Evolutionary conservation across 1,284 basidiomycete genomes (phyloP).

Genomic region (Prillingera fragicola): DNA sequence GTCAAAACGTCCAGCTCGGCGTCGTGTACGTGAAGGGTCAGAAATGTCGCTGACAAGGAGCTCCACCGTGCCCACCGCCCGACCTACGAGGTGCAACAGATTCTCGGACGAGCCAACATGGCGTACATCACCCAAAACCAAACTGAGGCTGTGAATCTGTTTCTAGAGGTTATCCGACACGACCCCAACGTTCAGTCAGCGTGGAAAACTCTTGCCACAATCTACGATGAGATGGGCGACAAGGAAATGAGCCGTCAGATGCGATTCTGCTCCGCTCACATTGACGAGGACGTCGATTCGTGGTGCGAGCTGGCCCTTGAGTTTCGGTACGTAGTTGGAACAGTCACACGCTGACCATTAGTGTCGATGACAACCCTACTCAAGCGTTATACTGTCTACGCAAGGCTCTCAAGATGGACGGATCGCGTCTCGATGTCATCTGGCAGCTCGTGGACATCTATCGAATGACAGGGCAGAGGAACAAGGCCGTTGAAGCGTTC

Average conservation of each 20-base stretch:
- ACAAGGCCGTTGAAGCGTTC: slow-evolving; percentile 71
- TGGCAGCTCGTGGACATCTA: slow-evolving; percentile 86
- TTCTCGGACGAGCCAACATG: slow-evolving; percentile 82
- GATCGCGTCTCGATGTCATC: slow-evolving; percentile 72
- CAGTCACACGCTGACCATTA: slow-evolving; percentile 43
- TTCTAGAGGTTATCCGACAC: slow-evolving; percentile 88
- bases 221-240: slow-evolving; percentile 66
- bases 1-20: slow-evolving; percentile 2
- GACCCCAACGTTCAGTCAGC: slow-evolving; percentile 78
- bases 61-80: slow-evolving; percentile 56
- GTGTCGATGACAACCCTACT: slow-evolving; percentile 64
- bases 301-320: slow-evolving; percentile 76
- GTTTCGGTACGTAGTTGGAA: slow-evolving; percentile 56
- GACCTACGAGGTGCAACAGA: slow-evolving; percentile 71
- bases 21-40: slow-evolving; percentile 1
- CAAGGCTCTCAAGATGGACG: slow-evolving; percentile 74
- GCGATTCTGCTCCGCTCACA: slow-evolving; percentile 82
- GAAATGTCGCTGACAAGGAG: slow-evolving; percentile 7
- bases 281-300: slow-evolving; percentile 74
- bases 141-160: slow-evolving; percentile 65
- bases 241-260: slow-evolving; percentile 70
- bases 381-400: slow-evolving; percentile 89
- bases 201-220: slow-evolving; percentile 80
- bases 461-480: slow-evolving; percentile 65
- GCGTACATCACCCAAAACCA: slow-evolving; percentile 69